Evolutionary conservation across 306 rosid species (phyloP).

Genomic region (Inga oerstediana): DNA sequence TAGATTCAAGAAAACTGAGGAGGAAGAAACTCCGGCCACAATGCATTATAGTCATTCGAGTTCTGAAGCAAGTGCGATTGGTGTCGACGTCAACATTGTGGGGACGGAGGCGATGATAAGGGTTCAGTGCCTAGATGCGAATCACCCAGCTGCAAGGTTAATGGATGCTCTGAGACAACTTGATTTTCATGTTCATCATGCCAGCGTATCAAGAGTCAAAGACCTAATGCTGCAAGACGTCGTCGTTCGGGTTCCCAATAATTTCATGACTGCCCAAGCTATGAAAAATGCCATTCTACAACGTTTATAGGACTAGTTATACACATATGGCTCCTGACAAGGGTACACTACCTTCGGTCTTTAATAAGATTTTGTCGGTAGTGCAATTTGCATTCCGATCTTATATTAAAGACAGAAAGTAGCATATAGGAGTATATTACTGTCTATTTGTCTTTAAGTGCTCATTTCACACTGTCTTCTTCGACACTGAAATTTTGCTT

Average conservation of each 20-base stretch:
- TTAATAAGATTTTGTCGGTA: too few species aligned
- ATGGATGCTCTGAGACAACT: constrained; percentile 60
- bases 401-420: too few species aligned
- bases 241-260: constrained; percentile 52
- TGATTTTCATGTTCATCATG: constrained; percentile 52
- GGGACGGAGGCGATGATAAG: constrained; percentile 63
- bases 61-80: constrained; percentile 1
- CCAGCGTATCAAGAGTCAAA: constrained; percentile 57
- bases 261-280: constrained; percentile 41
- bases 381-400: too few species aligned
- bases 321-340: background rate
- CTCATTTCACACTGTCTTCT: background rate
- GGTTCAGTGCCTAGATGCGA: constrained; percentile 52
- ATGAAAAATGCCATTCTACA: constrained; percentile 45
- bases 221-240: constrained; percentile 68
- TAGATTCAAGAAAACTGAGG: background rate
- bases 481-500: background rate
- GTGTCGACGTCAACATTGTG: constrained; percentile 52
- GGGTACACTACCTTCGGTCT: background rate
- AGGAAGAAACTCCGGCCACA: background rate
- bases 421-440: too few species aligned
- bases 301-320: background rate
- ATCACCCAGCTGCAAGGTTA: constrained; percentile 58
- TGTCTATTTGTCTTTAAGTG: background rate
- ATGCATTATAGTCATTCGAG: background rate